Percentiles rank a stretch among this genome's conserved stretches.
These are phyloP conservation scores for Ceratonia siliqua DNA, from an alignment of 306 rosid species.

Conservation along the genomic window DNA sequence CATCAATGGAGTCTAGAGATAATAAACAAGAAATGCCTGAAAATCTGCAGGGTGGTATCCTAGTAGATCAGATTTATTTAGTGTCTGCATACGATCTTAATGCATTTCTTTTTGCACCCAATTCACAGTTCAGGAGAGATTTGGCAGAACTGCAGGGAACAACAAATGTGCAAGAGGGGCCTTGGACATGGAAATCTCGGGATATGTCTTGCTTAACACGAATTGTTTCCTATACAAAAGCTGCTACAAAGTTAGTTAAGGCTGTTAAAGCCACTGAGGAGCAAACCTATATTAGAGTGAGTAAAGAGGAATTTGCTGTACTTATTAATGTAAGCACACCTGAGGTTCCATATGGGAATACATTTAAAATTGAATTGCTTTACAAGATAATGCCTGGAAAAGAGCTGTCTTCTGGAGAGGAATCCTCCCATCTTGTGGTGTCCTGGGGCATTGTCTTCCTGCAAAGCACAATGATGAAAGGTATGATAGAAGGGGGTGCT, in stretches of 20 bases:
- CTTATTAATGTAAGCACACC: conserved; percentile 66
- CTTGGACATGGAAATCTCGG: conserved; percentile 72
- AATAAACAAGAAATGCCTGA: conserved; percentile 59
- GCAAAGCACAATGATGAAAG: conserved; percentile 79
- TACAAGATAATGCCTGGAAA: conserved; percentile 77
- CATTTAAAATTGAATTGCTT: conserved; percentile 72
- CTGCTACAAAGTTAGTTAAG: conserved; percentile 72
- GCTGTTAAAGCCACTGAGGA: conserved; percentile 74
- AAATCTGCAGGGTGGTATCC: conserved; percentile 69
- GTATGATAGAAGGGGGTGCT: conserved; percentile 75
- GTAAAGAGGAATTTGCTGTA: conserved; percentile 61
- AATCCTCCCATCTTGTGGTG: conserved; percentile 59
- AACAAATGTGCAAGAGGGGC: conserved; percentile 63
- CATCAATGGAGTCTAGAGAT: conserved; percentile 49
- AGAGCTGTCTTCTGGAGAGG: conserved; percentile 56
- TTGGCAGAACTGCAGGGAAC: conserved; percentile 66
- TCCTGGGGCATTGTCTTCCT: conserved; percentile 76
- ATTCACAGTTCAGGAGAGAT: conserved; percentile 68
- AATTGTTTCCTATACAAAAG: conserved; percentile 56
- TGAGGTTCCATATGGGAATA: conserved; percentile 80
- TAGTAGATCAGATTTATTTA: conserved; percentile 61
- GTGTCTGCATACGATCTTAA: conserved; percentile 59
- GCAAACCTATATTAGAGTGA: conserved; percentile 68
- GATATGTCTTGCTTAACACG: conserved; percentile 59
- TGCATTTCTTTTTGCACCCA: conserved; percentile 62